Percentiles rank a stretch among this genome's conserved stretches.
phyloP scores from a whole-genome alignment of 1,284 basidiomycete species.

The Apiotrichum brassicae region DNA sequence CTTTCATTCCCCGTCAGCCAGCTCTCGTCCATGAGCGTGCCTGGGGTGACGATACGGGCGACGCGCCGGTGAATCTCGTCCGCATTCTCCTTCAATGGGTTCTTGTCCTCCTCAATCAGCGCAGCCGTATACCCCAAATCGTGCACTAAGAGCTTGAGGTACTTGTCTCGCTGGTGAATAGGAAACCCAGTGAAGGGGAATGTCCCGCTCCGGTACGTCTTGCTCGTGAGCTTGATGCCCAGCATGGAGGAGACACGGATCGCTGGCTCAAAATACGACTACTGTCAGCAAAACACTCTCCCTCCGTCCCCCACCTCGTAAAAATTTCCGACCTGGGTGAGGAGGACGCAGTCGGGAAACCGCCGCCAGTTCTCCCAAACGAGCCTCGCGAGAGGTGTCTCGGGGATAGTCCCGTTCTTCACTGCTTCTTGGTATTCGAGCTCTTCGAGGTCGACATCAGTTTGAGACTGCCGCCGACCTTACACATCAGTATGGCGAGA shows the following conservation, averaged over 20 bases:
- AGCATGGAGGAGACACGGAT: slow-evolving; percentile 66
- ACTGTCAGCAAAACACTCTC: neutral
- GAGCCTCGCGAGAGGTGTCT: slow-evolving; percentile 56
- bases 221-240: slow-evolving; percentile 43
- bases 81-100: slow-evolving; percentile 3
- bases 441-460: slow-evolving; percentile 11
- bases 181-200: slow-evolving; percentile 86
- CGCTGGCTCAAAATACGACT: slow-evolving; percentile 94
- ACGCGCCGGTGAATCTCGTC: slow-evolving; percentile 55
- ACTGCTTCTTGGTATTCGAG: slow-evolving; percentile 21
- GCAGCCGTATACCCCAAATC: slow-evolving; percentile 76
- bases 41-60: slow-evolving; percentile 78
- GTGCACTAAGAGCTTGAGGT: slow-evolving; percentile 77
- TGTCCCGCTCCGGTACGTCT: slow-evolving; percentile 44
- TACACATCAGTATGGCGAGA: no score
- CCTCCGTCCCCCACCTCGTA: slow-evolving; percentile 64
- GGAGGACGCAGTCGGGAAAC: slow-evolving; percentile 80
- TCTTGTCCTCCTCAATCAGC: slow-evolving; percentile 78
- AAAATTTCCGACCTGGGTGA: slow-evolving; percentile 88
- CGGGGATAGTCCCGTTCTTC: slow-evolving; percentile 23
- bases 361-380: slow-evolving; percentile 64
- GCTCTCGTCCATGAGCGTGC: slow-evolving; percentile 81
- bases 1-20: slow-evolving; percentile 79
- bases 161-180: slow-evolving; percentile 71
- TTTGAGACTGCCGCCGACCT: neutral